Percentiles rank a stretch among this genome's conserved stretches.
Conservation (phyloP, 768 basidiomycete genomes). For the Lyophyllum semitale region DNA sequence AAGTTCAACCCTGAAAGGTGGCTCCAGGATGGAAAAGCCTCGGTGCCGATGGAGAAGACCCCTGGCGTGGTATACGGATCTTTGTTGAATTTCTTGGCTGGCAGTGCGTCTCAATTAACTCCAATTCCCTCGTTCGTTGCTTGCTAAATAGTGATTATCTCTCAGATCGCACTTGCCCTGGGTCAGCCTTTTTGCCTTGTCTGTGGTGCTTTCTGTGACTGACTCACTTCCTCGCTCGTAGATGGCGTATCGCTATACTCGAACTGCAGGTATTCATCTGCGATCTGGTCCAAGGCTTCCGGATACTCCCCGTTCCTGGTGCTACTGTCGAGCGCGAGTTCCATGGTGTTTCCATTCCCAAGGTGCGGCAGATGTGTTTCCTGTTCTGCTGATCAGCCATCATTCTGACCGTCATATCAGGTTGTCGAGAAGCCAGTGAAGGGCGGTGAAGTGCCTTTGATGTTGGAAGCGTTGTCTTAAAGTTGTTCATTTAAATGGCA, state of each 20-base stretch:
- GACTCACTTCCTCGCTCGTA: not conserved
- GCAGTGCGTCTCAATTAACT: not conserved
- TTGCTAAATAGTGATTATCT: not conserved
- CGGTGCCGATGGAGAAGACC: constrained; percentile 1
- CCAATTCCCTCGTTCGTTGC: not conserved
- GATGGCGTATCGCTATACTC: constrained; percentile 7
- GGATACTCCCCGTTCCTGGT: constrained; percentile 2
- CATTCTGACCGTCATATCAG: not conserved
- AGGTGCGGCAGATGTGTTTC: not conserved
- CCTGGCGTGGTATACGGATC: constrained; percentile 4
- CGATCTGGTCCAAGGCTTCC: constrained; percentile 7
- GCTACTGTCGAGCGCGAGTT: constrained; percentile 2
- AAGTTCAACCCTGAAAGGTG: constrained; percentile 7
- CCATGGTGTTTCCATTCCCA: constrained; percentile 4
- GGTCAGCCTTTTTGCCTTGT: not conserved
- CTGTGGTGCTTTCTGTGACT: not conserved
- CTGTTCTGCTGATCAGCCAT: not conserved
- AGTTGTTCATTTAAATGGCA: not conserved
- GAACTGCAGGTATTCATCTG: constrained; percentile 7
- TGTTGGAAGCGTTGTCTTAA: not conserved
- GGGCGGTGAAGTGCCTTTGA: constrained; percentile 1
- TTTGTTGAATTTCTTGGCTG: constrained; percentile 6
- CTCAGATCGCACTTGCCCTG: constrained; percentile 8
- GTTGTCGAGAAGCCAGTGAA: not conserved
- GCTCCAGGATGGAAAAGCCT: not conserved